These are phyloP conservation scores for Thalia dealbata DNA, from an alignment of 176 grass and related monocot genomes.

Conservation along the genomic window DNA sequence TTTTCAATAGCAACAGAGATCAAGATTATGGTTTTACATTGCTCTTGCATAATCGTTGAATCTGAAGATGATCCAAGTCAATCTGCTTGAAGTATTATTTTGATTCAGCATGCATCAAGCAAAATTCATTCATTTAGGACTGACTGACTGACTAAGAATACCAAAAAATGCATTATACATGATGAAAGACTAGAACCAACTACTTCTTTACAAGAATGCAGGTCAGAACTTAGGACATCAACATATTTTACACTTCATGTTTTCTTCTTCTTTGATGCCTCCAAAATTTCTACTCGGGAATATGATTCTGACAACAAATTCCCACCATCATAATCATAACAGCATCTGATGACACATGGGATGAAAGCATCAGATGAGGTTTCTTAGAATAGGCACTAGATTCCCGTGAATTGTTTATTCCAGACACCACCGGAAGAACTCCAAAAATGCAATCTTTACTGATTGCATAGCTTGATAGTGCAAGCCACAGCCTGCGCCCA, in stretches of 20 bases:
- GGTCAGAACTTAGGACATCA: not conserved
- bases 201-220: not conserved
- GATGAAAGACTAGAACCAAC: not conserved
- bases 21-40: too few species aligned
- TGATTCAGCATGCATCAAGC: not conserved
- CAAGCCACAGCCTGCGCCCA: constrained; percentile 3
- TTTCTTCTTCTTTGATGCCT: not conserved
- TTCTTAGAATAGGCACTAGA: not conserved
- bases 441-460: not conserved
- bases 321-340: not conserved
- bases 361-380: not conserved
- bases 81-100: not conserved
- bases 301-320: not conserved
- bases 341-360: not conserved
- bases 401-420: not conserved
- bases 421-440: not conserved
- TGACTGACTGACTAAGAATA: too few species aligned
- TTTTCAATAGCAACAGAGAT: too few species aligned
- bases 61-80: not conserved
- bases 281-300: not conserved
- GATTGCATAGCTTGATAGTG: constrained; percentile 4
- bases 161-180: too few species aligned
- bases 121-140: not conserved
- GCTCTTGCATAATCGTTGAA: too few species aligned
- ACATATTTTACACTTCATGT: not conserved